Evolutionary conservation across 176 grass and related monocot genomes (phyloP).

Genomic region (Panicum miliaceum): DNA sequence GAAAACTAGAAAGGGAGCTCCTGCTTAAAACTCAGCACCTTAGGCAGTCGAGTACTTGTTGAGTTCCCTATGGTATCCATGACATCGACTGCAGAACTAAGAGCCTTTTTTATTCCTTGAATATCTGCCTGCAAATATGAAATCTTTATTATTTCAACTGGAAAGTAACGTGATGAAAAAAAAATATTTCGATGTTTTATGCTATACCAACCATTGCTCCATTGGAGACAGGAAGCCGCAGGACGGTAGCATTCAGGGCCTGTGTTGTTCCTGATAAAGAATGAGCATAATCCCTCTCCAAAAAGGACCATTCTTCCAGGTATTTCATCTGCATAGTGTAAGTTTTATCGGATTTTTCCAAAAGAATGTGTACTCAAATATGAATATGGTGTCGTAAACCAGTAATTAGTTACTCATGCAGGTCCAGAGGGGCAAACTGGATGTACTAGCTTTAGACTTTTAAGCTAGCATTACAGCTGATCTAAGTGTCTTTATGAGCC

Average conservation of each 20-base stretch:
- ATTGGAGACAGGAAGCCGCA: conserved; percentile 60
- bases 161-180: background rate
- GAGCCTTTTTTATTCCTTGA: conserved; percentile 56
- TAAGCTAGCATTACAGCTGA: background rate
- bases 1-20: background rate
- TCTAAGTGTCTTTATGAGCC: background rate
- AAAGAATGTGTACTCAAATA: background rate
- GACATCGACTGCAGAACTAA: conserved; percentile 61
- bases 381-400: background rate
- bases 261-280: conserved; percentile 61
- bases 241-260: conserved; percentile 54
- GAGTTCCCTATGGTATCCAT: conserved; percentile 71
- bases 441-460: background rate
- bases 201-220: conserved; percentile 56
- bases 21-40: conserved; percentile 37
- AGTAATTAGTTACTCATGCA: background rate
- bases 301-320: conserved; percentile 66
- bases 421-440: background rate
- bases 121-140: conserved; percentile 57
- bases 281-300: conserved; percentile 58
- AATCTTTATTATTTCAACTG: background rate
- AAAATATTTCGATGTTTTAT: background rate
- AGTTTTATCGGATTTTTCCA: background rate
- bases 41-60: conserved; percentile 41
- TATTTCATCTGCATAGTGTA: conserved; percentile 55